Conservation (phyloP, 2,329 filamentous ascomycete species). For the Exutisphaerella laricina region DNA sequence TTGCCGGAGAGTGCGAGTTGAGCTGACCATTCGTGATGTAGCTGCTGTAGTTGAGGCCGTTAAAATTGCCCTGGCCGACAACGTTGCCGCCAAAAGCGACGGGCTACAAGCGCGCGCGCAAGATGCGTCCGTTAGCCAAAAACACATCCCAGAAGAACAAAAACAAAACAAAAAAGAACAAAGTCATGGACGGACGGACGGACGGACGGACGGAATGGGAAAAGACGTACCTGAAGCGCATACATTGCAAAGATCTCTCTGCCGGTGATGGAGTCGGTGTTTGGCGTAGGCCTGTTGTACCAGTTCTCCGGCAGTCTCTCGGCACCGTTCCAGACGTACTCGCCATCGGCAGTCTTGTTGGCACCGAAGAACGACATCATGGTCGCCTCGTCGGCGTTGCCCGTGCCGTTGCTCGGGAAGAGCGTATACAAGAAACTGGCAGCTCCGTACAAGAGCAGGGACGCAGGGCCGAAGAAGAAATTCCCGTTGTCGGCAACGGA, state of each 20-base stretch:
- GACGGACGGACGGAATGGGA: too few relatives aligned
- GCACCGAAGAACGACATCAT: constrained; percentile 30
- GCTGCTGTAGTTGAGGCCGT: constrained; percentile 28
- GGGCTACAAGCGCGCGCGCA: constrained; percentile 22
- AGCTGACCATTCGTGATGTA: constrained; percentile 37
- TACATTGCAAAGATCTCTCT: constrained; percentile 39
- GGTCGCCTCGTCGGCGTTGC: constrained; percentile 26
- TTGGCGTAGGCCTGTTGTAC: constrained; percentile 20
- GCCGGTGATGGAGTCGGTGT: constrained; percentile 32
- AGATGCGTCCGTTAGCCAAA: constrained; percentile 34
- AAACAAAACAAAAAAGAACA: too few relatives aligned
- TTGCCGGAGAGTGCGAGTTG: constrained; percentile 22
- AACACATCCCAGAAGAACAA: too few relatives aligned
- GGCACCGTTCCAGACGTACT: constrained; percentile 9
- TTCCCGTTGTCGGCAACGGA: constrained; percentile 36
- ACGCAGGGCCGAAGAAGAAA: constrained; percentile 41
- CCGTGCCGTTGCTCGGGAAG: constrained; percentile 23
- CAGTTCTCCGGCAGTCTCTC: constrained; percentile 8
- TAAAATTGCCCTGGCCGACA: constrained; percentile 12
- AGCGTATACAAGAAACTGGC: constrained; percentile 43
- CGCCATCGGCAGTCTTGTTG: constrained; percentile 5
- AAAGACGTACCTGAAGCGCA: constrained; percentile 25
- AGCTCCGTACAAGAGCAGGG: constrained; percentile 39
- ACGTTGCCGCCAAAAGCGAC: constrained; percentile 38
- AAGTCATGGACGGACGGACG: too few relatives aligned